phyloP scores from a whole-genome alignment of 345 rosid genomes.

The Rhizophora mangle region DNA sequence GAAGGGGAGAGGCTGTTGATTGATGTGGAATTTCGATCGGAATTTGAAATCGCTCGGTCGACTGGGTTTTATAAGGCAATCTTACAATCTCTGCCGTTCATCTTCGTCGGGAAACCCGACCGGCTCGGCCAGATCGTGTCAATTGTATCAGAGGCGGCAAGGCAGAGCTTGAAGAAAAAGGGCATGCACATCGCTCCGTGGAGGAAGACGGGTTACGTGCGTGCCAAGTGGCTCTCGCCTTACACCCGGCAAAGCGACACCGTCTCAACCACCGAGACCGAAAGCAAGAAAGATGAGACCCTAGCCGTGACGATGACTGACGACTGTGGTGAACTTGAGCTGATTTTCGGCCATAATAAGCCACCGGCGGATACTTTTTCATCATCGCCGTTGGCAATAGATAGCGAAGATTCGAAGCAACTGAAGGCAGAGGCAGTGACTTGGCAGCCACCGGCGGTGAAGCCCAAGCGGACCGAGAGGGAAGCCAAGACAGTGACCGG shows the following conservation, averaged over 20 bases:
- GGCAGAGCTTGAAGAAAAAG: slow-evolving; percentile 80
- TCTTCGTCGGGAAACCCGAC: slow-evolving; percentile 69
- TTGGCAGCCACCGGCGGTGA: slow-evolving; percentile 63
- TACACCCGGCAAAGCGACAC: slow-evolving; percentile 17
- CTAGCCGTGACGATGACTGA: neutral
- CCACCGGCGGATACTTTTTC: slow-evolving; percentile 5
- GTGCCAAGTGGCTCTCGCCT: slow-evolving; percentile 80
- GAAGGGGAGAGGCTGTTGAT: slow-evolving; percentile 60
- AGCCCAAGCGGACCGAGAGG: slow-evolving; percentile 52
- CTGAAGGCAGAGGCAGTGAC: slow-evolving; percentile 14
- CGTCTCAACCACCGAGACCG: slow-evolving; percentile 13
- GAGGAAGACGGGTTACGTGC: slow-evolving; percentile 80
- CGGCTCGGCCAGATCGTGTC: slow-evolving; percentile 64
- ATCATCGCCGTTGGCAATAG: slow-evolving; percentile 7
- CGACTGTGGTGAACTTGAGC: slow-evolving; percentile 50
- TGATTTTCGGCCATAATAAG: slow-evolving; percentile 54
- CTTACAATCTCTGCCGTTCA: slow-evolving; percentile 63
- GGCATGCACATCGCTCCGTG: slow-evolving; percentile 88
- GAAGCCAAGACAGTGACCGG: slow-evolving; percentile 78
- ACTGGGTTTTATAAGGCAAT: slow-evolving; percentile 68
- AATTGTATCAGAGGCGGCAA: slow-evolving; percentile 65
- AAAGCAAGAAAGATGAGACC: slow-evolving; percentile 6
- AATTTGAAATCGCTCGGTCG: slow-evolving; percentile 83
- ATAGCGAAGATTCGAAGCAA: slow-evolving; percentile 1
- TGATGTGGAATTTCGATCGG: slow-evolving; percentile 78